phyloP scores from a whole-genome alignment of 768 basidiomycete genomes.

The Macrolepiota albuminosa region DNA sequence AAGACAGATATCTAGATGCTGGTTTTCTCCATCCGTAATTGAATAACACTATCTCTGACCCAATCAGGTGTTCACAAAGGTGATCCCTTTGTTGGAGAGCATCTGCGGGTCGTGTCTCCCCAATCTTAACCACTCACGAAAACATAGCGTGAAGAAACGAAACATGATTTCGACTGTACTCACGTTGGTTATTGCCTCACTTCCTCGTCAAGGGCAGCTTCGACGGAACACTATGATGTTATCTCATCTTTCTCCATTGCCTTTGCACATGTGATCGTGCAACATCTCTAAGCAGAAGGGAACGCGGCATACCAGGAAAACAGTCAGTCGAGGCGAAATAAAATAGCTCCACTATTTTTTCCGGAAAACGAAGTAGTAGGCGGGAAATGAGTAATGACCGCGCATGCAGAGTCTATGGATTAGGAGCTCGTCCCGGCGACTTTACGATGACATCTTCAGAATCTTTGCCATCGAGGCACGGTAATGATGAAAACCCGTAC shows the following conservation, averaged over 20 bases:
- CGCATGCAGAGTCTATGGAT: slow-evolving; percentile 17
- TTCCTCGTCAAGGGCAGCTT: slow-evolving; percentile 1
- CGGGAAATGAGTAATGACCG: background rate
- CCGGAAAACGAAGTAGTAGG: background rate
- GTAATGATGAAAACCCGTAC: background rate
- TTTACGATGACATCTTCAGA: slow-evolving; percentile 20
- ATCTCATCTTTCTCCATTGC: slow-evolving; percentile 5
- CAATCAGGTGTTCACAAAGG: slow-evolving; percentile 23
- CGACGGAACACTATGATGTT: background rate
- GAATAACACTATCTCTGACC: slow-evolving; percentile 14
- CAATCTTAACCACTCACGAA: slow-evolving; percentile 7
- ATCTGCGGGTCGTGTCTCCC: slow-evolving; percentile 15
- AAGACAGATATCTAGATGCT: slow-evolving; percentile 20
- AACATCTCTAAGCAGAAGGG: background rate
- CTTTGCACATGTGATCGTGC: slow-evolving; percentile 1
- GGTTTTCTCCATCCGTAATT: background rate
- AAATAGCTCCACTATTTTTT: background rate
- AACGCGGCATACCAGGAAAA: background rate
- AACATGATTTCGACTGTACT: background rate
- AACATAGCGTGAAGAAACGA: background rate
- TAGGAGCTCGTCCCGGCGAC: slow-evolving; percentile 3
- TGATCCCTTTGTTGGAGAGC: slow-evolving; percentile 20
- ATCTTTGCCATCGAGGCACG: background rate
- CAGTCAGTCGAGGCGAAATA: background rate
- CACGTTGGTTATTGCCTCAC: slow-evolving; percentile 1